These are phyloP conservation scores for Pythium myriotylum DNA, from an alignment of 352 stramenopile genomes.

Conservation along the genomic window DNA sequence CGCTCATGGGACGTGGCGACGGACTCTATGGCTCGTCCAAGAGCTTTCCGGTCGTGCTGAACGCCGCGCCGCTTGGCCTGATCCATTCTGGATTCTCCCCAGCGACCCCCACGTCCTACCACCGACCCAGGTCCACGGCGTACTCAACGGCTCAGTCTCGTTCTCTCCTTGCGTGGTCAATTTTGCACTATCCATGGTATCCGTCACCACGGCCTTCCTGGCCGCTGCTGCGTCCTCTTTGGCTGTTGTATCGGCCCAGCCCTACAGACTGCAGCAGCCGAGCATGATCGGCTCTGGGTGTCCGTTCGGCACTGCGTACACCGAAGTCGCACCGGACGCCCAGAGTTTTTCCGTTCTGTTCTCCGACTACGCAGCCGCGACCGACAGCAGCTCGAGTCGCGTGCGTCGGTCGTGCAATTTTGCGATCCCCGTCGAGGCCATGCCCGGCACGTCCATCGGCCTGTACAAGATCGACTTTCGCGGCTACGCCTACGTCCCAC, in stretches of 20 bases:
- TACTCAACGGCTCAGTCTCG: conserved; percentile 2
- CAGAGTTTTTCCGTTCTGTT: conserved; percentile 39
- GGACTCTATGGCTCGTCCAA: too few relatives aligned
- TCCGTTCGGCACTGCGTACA: conserved; percentile 2
- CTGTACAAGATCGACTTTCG: conserved; percentile 44
- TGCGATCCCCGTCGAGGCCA: conserved; percentile 29
- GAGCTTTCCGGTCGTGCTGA: background rate
- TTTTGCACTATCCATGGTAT: background rate
- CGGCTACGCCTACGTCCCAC: conserved; percentile 37
- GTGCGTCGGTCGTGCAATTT: conserved; percentile 30
- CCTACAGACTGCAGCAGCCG: conserved; percentile 23
- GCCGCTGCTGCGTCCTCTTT: too few relatives aligned
- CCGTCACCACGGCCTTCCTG: background rate
- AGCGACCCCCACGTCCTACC: conserved; percentile 8
- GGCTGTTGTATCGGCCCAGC: too few relatives aligned
- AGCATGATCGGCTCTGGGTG: conserved; percentile 32
- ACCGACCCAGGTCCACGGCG: conserved; percentile 3
- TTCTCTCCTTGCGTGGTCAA: background rate
- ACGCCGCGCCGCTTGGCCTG: background rate
- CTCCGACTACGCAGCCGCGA: conserved; percentile 17
- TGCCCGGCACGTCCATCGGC: conserved; percentile 26
- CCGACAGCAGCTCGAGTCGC: background rate
- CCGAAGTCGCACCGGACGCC: conserved; percentile 15
- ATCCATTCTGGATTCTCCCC: conserved; percentile 18
- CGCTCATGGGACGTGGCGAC: background rate